Evolutionary conservation across 805 yeast species (phyloP), one percentile per base, ranked within the genome.

Genomic region (Candida sakaeoensis): DNA sequence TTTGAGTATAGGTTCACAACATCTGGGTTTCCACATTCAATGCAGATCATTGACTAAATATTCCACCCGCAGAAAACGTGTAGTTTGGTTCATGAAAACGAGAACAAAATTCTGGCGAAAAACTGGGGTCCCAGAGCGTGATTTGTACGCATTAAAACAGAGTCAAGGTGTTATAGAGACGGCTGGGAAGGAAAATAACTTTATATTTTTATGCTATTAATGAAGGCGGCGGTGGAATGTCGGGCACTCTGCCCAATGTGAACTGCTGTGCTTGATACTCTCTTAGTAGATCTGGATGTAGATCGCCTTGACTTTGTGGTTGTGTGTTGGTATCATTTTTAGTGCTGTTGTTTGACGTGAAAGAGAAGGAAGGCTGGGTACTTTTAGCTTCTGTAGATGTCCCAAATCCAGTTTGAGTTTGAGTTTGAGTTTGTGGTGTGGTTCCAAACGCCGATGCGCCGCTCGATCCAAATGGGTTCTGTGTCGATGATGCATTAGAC

Each of bases 41-140:
- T 82, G 60, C 98, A 91, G 45, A 90, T 80, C 97, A 91, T 89
- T 15, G 10, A 26, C 15, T 13, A 25, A 24, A n/a, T n/a, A n/a
- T n/a, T n/a, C n/a, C n/a, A n/a, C n/a, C n/a, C n/a, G n/a, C n/a
- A n/a, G n/a, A n/a, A n/a, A n/a, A n/a, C n/a, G n/a, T n/a, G n/a
- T n/a, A n/a, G n/a, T n/a, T n/a, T n/a, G n/a, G n/a, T n/a, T n/a
- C n/a, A n/a, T n/a, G n/a, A n/a, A n/a, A n/a, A n/a, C n/a, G n/a
- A n/a, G n/a, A n/a, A n/a, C n/a, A n/a, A n/a, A n/a, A n/a, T n/a
- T n/a, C n/a, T n/a, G n/a, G n/a, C n/a, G n/a, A n/a, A n/a, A n/a
- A n/a, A n/a, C n/a, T n/a, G n/a, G n/a, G n/a, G n/a, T n/a, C n/a
- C n/a, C n/a, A n/a, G n/a, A n/a, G n/a, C n/a, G n/a, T n/a, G n/a